These are phyloP conservation scores for Cyclotella atomus DNA, from an alignment of 108 stramenopile genomes.

Conservation along the genomic window DNA sequence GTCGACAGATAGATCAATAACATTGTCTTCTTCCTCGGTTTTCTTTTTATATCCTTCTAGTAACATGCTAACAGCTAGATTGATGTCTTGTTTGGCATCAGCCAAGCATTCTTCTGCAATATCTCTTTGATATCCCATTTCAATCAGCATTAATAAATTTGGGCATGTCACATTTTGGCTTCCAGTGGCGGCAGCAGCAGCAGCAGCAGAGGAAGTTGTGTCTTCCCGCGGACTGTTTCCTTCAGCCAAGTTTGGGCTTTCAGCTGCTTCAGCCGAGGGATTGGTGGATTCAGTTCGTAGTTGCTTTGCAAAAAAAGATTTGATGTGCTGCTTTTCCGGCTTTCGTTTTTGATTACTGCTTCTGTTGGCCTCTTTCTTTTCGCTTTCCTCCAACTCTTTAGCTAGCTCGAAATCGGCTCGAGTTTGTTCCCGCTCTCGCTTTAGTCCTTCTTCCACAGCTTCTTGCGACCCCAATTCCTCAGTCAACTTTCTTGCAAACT, in stretches of 20 bases:
- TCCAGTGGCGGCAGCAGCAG: too few relatives aligned
- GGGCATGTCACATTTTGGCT: not conserved
- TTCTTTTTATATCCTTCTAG: conserved; percentile 14
- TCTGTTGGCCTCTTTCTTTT: not conserved
- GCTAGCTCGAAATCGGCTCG: not conserved
- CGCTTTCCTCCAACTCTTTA: not conserved
- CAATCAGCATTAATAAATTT: conserved; percentile 12
- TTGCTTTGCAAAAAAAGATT: not conserved
- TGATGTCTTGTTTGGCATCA: conserved; percentile 33
- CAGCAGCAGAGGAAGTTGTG: too few relatives aligned
- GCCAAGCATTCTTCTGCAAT: conserved; percentile 22
- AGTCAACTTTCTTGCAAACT: conserved; percentile 4
- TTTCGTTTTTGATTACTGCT: not conserved
- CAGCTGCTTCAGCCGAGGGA: not conserved
- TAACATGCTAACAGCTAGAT: conserved; percentile 43
- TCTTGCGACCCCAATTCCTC: not conserved
- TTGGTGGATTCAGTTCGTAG: conserved; percentile 11
- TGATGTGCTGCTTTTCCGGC: not conserved
- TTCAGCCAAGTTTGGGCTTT: not conserved
- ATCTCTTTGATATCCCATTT: conserved; percentile 37
- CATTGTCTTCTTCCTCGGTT: too few relatives aligned
- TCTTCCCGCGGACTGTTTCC: not conserved
- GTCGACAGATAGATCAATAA: not conserved
- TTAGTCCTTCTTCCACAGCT: not conserved
- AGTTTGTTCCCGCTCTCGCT: not conserved